Conservation (phyloP, 139 green algal genomes). For the Micractinium sp. region DNA sequence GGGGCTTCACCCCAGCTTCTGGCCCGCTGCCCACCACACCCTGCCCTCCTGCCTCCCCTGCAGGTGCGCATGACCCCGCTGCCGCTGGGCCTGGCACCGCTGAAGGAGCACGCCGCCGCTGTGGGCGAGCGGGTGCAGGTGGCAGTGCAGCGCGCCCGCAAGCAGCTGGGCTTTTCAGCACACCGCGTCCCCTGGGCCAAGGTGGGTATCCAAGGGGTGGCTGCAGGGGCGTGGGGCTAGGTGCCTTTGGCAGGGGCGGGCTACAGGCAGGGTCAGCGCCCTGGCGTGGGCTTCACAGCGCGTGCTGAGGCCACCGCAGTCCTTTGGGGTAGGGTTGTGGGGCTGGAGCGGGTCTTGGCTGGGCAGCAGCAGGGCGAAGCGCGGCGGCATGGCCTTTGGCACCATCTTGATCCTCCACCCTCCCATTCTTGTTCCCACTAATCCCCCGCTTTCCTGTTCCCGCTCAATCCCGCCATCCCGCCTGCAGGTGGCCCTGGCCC, state of each 20-base stretch:
- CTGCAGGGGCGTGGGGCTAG: too few species aligned
- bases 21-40: neutral
- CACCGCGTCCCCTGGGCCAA: neutral
- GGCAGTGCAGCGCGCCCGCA: neutral
- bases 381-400: too few species aligned
- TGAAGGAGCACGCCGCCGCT: neutral
- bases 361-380: too few species aligned
- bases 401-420: neutral
- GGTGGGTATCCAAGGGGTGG: neutral
- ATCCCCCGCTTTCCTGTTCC: neutral
- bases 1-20: too few species aligned
- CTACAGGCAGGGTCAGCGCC: too few species aligned
- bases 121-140: neutral
- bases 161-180: slow-evolving; percentile 2
- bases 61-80: slow-evolving; percentile 8
- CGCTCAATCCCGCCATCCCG: neutral
- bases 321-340: too few species aligned
- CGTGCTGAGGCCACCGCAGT: too few species aligned
- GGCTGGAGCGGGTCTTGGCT: too few species aligned
- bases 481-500: slow-evolving; percentile 16
- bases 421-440: neutral
- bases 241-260: too few species aligned
- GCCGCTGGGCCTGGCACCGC: slow-evolving; percentile 3
- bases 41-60: neutral
- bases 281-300: too few species aligned